These are phyloP conservation scores for Mesembryanthemum crystallinum DNA, from an alignment of 148 eudicot species.

Conservation along the genomic window DNA sequence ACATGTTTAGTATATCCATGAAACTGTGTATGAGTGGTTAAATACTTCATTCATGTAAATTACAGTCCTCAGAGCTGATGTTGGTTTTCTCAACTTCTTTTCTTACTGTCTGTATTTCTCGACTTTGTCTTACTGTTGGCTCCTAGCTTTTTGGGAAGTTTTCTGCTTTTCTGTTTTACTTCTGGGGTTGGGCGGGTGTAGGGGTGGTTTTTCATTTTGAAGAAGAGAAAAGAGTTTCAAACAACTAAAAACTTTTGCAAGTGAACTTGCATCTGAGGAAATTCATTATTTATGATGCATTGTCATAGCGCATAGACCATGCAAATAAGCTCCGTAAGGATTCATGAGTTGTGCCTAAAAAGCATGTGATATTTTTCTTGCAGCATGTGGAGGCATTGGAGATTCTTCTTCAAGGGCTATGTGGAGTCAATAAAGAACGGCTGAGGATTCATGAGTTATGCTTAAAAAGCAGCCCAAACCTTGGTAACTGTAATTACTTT, in stretches of 20 bases:
- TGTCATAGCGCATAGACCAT: not conserved
- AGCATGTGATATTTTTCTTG: slow-evolving; percentile 12
- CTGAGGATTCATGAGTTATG: slow-evolving; percentile 81
- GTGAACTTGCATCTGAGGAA: not conserved
- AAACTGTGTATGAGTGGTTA: not conserved
- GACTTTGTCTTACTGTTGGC: not conserved
- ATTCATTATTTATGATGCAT: not conserved
- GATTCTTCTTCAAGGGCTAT: slow-evolving; percentile 90
- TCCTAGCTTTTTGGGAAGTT: too few relatives aligned
- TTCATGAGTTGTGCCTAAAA: not conserved
- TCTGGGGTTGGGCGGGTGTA: not conserved
- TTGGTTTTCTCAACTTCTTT: not conserved
- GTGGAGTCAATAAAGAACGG: slow-evolving; percentile 72
- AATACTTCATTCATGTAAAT: not conserved
- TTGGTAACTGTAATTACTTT: slow-evolving; percentile 42
- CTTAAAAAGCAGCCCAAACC: slow-evolving; percentile 74
- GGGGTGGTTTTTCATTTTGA: not conserved
- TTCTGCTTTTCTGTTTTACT: not conserved
- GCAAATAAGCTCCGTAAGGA: not conserved
- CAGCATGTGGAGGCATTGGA: slow-evolving; percentile 98
- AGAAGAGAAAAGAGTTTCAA: not conserved
- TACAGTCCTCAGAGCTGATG: not conserved
- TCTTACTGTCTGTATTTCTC: not conserved
- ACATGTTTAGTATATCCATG: not conserved
- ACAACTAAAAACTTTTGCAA: not conserved